Percentiles rank a stretch among this genome's conserved stretches.
These are phyloP conservation scores for Venturia oleaginea DNA, from an alignment of 2,329 filamentous ascomycete genomes.

Conservation along the genomic window DNA sequence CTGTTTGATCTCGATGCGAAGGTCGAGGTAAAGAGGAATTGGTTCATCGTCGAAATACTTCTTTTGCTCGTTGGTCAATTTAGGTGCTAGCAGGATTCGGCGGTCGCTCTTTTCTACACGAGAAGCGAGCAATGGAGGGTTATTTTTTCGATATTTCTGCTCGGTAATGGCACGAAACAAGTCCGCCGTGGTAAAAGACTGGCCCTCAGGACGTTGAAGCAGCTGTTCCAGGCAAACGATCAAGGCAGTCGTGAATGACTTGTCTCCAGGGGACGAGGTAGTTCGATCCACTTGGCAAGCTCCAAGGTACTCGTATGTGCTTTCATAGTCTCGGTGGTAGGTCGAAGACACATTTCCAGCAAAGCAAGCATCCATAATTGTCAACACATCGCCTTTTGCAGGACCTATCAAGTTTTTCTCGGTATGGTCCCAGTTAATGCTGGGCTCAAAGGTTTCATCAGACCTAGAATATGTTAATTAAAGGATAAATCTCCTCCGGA, in stretches of 20 bases:
- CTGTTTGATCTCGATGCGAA: constrained; percentile 8
- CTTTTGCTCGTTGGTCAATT: no score
- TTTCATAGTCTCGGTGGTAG: not conserved
- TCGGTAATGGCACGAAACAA: not conserved
- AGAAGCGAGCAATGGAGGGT: not conserved
- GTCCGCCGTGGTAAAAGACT: constrained; percentile 7
- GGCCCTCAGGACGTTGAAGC: not conserved
- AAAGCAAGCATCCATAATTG: constrained; percentile 14
- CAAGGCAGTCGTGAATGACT: constrained; percentile 11
- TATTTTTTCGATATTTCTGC: not conserved
- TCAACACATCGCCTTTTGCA: constrained; percentile 9
- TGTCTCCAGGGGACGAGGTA: constrained; percentile 5
- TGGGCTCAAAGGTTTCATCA: not conserved
- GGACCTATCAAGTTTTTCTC: not conserved
- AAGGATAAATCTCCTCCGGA: no score
- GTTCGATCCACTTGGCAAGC: constrained; percentile 1
- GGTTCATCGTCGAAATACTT: not conserved
- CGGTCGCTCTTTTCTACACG: not conserved
- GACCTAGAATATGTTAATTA: not conserved
- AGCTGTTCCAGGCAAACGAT: not conserved
- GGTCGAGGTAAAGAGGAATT: not conserved
- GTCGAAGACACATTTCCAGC: not conserved
- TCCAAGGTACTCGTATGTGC: constrained; percentile 11
- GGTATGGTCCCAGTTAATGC: constrained; percentile 2
- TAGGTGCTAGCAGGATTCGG: not conserved